Evolutionary conservation across 441 rosid genomes (phyloP), one percentile per base, ranked within the genome.

Genomic region (Omphalea diandra): DNA sequence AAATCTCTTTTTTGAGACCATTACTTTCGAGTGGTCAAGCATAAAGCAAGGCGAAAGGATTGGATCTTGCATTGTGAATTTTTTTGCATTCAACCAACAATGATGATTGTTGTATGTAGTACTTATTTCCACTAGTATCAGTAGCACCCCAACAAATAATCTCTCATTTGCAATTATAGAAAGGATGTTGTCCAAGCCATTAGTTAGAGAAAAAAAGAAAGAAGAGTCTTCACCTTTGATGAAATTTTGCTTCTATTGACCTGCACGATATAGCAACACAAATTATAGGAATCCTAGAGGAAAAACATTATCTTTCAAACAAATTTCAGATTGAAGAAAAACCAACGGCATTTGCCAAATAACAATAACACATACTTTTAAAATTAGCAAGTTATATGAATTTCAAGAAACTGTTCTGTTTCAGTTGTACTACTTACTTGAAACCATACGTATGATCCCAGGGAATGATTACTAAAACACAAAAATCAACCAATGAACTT

Each of bases 191-290:
- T 36, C 2, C 55, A 10, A 1, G 14, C 32, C 6, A 1, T 0
- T 5, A 31, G 8, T 0, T 24, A 26, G 56, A 40, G 43, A 5
- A 44, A 10, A 55, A 52, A 38, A n/a, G n/a, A n/a, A 65, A 36
- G n/a, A 9, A 36, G 27, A n/a, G 22, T 63, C 73, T 46, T 62
- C 38, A 83, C 84, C 83, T 83, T 86, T 10, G 83, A 77, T 24
- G 87, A 78, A 43, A 81, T 77, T 66, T 70, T 47, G 55, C 82
- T 73, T 73, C 35, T 53, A 26, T 22, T 40, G n/a, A 0, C 75
- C 88, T 81, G 77, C 73, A 77, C 47, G n/a, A 38, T 52, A 52
- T 7, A 15, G 33, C 22, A 36, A 76, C 15, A 5, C 33, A 47
- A 47, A 47, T 24, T 62, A 55, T n/a, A 68, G 5, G 31, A 36